These are phyloP conservation scores for Amauroascus niger DNA, from an alignment of 2,329 filamentous ascomycete species.

Conservation along the genomic window DNA sequence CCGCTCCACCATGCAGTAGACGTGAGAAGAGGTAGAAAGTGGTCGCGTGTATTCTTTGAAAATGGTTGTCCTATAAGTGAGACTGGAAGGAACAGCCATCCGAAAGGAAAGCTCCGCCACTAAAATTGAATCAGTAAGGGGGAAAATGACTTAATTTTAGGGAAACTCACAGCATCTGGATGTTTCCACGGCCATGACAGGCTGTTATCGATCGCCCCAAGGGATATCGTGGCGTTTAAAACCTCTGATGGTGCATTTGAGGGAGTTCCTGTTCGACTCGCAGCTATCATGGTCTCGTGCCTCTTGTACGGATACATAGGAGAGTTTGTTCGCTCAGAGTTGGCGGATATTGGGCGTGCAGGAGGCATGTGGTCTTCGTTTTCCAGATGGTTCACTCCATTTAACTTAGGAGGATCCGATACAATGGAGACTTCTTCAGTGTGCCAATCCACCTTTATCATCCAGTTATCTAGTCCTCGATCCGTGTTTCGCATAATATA, in stretches of 20 bases:
- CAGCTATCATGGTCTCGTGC: constrained; percentile 76
- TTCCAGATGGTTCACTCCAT: constrained; percentile 36
- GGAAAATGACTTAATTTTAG: background rate
- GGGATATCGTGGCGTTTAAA: constrained; percentile 52
- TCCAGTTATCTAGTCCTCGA: constrained; percentile 95
- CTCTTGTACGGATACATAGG: constrained; percentile 54
- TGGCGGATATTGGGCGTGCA: constrained; percentile 53
- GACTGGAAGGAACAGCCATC: constrained; percentile 94
- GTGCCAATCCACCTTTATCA: constrained; percentile 91
- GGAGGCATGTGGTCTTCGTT: constrained; percentile 43
- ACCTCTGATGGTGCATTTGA: constrained; percentile 34
- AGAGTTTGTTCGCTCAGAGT: constrained; percentile 30
- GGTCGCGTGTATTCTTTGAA: constrained; percentile 82
- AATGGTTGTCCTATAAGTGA: constrained; percentile 94
- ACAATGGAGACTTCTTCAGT: constrained; percentile 73
- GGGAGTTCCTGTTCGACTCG: constrained; percentile 48
- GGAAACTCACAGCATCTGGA: constrained; percentile 62
- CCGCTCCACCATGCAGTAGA: constrained; percentile 96
- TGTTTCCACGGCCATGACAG: constrained; percentile 99
- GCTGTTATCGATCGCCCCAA: constrained; percentile 96
- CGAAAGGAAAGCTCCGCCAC: constrained; percentile 87
- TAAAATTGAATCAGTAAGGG: constrained; percentile 21
- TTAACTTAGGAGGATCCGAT: constrained; percentile 67
- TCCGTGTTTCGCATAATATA: constrained; percentile 99
- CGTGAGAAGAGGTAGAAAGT: constrained; percentile 91